A percentile compares a stretch with the other conserved stretches of the same genome.
phyloP scores from a whole-genome alignment of 768 basidiomycete genomes.

The Rhodotorula paludigena region DNA sequence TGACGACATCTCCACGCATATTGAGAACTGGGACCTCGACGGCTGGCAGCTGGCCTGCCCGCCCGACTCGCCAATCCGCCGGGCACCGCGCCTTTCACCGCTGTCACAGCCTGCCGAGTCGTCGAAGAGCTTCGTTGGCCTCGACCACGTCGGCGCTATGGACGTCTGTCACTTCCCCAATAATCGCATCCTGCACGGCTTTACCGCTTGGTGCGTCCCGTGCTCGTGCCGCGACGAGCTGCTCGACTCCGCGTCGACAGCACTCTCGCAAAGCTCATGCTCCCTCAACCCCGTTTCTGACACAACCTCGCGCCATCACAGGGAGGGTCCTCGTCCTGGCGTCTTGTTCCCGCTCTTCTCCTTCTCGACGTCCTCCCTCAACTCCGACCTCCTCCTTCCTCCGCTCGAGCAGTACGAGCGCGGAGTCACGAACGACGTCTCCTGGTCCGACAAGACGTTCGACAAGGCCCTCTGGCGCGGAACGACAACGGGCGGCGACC shows the following conservation, averaged over 20 bases:
- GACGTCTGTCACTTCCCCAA: conserved; percentile 47
- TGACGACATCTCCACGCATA: conserved; percentile 12
- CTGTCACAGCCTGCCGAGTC: not conserved
- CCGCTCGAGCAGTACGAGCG: conserved; percentile 43
- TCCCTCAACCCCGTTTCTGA: too few relatives aligned
- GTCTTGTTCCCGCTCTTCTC: conserved; percentile 41
- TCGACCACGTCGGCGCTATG: conserved; percentile 43
- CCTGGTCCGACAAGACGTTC: conserved; percentile 49
- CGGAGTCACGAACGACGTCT: conserved; percentile 35
- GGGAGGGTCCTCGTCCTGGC: conserved; percentile 41
- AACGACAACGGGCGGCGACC: conserved; percentile 47
- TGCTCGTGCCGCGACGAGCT: too few relatives aligned
- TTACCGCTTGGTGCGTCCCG: conserved; percentile 41
- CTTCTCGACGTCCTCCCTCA: conserved; percentile 35
- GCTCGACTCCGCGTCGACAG: too few relatives aligned
- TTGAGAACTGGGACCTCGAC: conserved; percentile 23
- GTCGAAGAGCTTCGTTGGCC: conserved; percentile 44
- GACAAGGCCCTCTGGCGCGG: conserved; percentile 51
- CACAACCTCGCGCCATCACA: not conserved
- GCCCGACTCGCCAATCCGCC: conserved; percentile 30
- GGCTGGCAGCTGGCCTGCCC: conserved; percentile 38
- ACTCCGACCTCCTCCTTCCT: conserved; percentile 43
- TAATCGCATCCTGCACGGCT: conserved; percentile 42
- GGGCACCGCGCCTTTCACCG: not conserved
- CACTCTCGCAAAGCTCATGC: too few relatives aligned